phyloP scores from a whole-genome alignment of 257 asterid genomes.

The Orobanche coerulescens region DNA sequence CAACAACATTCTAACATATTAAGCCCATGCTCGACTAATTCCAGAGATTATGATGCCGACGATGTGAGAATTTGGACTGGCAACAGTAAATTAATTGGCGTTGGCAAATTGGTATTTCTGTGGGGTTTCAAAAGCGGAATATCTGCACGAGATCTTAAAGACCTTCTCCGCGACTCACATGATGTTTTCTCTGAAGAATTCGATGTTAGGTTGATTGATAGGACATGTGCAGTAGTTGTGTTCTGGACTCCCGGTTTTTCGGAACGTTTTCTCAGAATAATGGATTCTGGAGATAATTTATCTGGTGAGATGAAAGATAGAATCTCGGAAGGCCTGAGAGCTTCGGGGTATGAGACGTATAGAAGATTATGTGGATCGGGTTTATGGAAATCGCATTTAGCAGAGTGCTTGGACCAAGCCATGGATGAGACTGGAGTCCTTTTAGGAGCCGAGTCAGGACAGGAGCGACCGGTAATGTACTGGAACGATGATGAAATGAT shows the following conservation, averaged over 20 bases:
- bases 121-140: constrained; percentile 73
- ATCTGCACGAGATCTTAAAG: constrained; percentile 53
- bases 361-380: constrained; percentile 42
- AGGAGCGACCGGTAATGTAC: constrained; percentile 36
- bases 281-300: constrained; percentile 42
- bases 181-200: constrained; percentile 47
- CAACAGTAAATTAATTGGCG: constrained; percentile 35
- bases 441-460: constrained; percentile 26
- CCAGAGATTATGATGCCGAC: constrained; percentile 30
- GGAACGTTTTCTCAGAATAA: constrained; percentile 38
- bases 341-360: constrained; percentile 55
- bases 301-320: constrained; percentile 33
- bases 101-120: constrained; percentile 46
- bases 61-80: constrained; percentile 46
- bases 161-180: constrained; percentile 42
- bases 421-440: constrained; percentile 35
- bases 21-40: constrained; percentile 30
- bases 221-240: constrained; percentile 65
- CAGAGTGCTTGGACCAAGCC: constrained; percentile 56
- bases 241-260: constrained; percentile 48
- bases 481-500: constrained; percentile 64
- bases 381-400: constrained; percentile 50
- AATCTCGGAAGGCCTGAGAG: constrained; percentile 55
- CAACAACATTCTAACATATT: constrained; percentile 35
- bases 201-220: constrained; percentile 64